Percentiles rank a stretch among this genome's conserved stretches.
These are phyloP conservation scores for Fragaria nilgerrensis DNA, from an alignment of 306 rosid species.

Conservation along the genomic window DNA sequence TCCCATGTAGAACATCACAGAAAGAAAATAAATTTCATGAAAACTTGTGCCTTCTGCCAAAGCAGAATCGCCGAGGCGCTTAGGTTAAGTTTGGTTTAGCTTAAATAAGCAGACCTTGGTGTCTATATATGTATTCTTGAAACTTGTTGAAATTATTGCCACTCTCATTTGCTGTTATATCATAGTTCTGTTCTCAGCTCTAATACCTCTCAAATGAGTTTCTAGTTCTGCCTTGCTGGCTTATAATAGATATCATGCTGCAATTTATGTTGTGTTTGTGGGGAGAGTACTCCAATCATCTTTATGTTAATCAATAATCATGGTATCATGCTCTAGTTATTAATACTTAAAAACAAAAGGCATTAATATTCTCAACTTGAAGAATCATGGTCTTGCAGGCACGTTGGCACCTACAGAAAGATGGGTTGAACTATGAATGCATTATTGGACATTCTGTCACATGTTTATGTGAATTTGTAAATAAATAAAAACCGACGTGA, in stretches of 20 bases:
- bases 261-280: not conserved
- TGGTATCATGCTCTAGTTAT: no score
- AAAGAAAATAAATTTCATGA: constrained; percentile 6
- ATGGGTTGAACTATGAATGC: not conserved
- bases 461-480: not conserved
- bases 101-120: constrained; percentile 8
- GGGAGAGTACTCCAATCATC: not conserved
- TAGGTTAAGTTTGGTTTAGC: not conserved
- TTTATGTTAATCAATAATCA: not conserved
- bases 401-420: not conserved
- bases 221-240: not conserved
- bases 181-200: not conserved
- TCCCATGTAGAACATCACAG: not conserved
- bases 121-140: not conserved
- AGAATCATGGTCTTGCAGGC: not conserved
- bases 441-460: not conserved
- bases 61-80: not conserved
- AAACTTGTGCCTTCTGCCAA: not conserved
- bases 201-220: not conserved
- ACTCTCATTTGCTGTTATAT: not conserved
- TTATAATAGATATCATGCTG: no score
- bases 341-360: no score
- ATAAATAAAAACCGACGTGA: no score
- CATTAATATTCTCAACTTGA: no score
- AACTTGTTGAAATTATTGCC: not conserved